phyloP scores from a whole-genome alignment of 2,329 filamentous ascomycete genomes.

The Pseudogymnoascus sp. region DNA sequence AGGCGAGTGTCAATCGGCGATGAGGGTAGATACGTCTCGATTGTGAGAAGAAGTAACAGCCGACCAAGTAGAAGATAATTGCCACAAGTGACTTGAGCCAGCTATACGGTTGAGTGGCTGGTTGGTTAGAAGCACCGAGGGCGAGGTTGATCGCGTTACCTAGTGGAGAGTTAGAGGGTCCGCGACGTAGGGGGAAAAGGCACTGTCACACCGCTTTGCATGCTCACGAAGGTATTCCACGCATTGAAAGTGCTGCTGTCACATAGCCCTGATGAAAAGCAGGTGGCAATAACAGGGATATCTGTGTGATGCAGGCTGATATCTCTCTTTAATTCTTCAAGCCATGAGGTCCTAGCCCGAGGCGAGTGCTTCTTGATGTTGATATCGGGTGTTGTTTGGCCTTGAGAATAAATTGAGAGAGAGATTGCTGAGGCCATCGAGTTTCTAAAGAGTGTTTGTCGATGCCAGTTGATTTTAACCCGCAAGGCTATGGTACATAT shows the following conservation, averaged over 20 bases:
- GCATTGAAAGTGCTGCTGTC: conserved; percentile 32
- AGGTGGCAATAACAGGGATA: no score
- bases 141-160: conserved; percentile 57
- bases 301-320: no score
- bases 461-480: no score
- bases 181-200: neutral
- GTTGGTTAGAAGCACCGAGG: conserved; percentile 45
- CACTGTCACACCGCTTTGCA: conserved; percentile 39
- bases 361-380: no score
- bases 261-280: no score
- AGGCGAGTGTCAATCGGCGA: conserved; percentile 35
- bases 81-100: conserved; percentile 46
- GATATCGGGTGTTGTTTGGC: no score
- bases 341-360: no score
- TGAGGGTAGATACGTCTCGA: conserved; percentile 29
- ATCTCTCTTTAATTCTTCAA: no score
- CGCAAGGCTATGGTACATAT: no score
- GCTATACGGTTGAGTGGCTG: conserved; percentile 39
- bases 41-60: conserved; percentile 40
- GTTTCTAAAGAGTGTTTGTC: no score
- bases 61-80: conserved; percentile 47
- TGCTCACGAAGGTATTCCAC: conserved; percentile 40
- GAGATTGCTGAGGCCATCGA: no score
- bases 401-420: no score
- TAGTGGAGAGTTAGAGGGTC: conserved; percentile 15